phyloP scores from a whole-genome alignment of 768 basidiomycete species.

The Collybia sordida region DNA sequence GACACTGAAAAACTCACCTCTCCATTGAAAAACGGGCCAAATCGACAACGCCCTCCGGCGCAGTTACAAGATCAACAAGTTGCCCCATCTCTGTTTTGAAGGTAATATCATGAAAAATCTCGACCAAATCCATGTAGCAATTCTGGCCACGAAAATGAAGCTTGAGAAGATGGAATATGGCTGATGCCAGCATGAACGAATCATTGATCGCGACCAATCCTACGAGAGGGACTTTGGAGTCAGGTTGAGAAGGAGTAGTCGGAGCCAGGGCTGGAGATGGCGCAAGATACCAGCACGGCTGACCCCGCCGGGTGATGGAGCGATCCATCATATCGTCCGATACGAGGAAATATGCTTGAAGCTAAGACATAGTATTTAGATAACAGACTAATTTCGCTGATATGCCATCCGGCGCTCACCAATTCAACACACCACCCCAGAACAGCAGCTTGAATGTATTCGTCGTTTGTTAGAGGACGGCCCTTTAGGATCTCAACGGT shows the following conservation, averaged over 20 bases:
- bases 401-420: constrained; percentile 44
- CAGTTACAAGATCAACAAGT: constrained; percentile 93
- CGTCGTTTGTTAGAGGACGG: constrained; percentile 66
- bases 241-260: constrained; percentile 5
- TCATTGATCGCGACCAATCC: constrained; percentile 94
- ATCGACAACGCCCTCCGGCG: constrained; percentile 88
- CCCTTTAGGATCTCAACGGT: constrained; percentile 87
- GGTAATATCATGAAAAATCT: constrained; percentile 87
- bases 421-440: constrained; percentile 97
- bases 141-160: constrained; percentile 76
- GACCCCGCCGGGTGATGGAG: constrained; percentile 89
- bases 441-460: constrained; percentile 86
- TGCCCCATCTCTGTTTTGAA: constrained; percentile 97
- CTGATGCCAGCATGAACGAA: constrained; percentile 91
- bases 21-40: constrained; percentile 84
- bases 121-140: constrained; percentile 88
- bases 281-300: constrained; percentile 89
- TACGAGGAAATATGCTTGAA: constrained; percentile 97
- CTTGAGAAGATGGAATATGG: constrained; percentile 91
- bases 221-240: constrained; percentile 40
- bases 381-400: background rate
- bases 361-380: constrained; percentile 39
- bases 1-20: constrained; percentile 46
- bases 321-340: constrained; percentile 98
- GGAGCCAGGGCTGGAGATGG: constrained; percentile 19